Conservation (phyloP, 2,329 filamentous ascomycete species). For the Drechmeria coniospora region DNA sequence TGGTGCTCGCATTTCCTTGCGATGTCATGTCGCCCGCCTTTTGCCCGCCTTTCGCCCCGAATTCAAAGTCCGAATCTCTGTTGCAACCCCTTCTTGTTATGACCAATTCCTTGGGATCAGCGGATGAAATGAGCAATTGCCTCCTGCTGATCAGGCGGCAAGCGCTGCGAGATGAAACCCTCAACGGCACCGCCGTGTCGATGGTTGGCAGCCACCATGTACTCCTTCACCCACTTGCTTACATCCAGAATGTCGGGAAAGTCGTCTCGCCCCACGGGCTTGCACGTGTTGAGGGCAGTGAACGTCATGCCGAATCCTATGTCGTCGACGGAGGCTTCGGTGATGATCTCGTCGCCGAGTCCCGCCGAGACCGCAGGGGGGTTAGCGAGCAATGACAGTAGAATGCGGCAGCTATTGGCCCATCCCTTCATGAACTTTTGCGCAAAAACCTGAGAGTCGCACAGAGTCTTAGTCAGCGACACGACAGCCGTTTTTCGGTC, state of each 20-base stretch:
- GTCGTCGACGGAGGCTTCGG: conserved; percentile 86
- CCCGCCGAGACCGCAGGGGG: conserved; percentile 54
- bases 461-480: conserved; percentile 82
- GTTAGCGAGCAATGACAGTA: conserved; percentile 80
- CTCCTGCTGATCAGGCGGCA: conserved; percentile 44
- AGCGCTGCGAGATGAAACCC: conserved; percentile 54
- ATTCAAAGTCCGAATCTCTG: too few species aligned
- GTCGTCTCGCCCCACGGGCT: conserved; percentile 56
- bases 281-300: conserved; percentile 84
- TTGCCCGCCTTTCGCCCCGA: too few species aligned
- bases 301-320: conserved; percentile 90
- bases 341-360: conserved; percentile 58
- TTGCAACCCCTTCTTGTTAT: too few species aligned
- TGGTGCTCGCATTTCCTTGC: background rate
- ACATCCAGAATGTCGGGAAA: conserved; percentile 76
- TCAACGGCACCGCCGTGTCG: conserved; percentile 57
- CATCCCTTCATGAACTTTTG: conserved; percentile 76
- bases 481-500: conserved; percentile 91
- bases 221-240: conserved; percentile 69
- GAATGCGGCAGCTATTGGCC: conserved; percentile 75
- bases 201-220: conserved; percentile 62
- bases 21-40: too few species aligned
- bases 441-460: conserved; percentile 72
- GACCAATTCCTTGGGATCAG: conserved; percentile 15
- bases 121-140: conserved; percentile 36